Evolutionary conservation across 83 land plant genomes (phyloP).

Genomic region (Picea engelmannii): DNA sequence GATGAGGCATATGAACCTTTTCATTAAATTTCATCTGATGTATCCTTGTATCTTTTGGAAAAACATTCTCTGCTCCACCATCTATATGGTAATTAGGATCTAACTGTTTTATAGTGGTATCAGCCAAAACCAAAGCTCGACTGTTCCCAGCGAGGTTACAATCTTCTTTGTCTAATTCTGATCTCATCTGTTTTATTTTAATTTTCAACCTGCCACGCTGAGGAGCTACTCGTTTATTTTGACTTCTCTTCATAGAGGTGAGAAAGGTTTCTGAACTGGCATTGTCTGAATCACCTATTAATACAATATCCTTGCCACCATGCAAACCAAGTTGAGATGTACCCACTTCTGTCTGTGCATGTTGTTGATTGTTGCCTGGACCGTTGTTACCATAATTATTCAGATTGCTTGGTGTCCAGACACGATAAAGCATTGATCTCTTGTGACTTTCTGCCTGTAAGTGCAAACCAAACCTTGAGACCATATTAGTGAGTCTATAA

Average conservation of each 20-base stretch:
- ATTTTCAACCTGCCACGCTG: constrained; percentile 13
- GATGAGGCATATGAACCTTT: constrained; percentile 14
- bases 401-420: constrained; percentile 65
- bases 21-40: neutral
- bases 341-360: neutral
- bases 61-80: neutral
- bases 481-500: constrained; percentile 57
- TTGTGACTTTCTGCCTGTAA: constrained; percentile 70
- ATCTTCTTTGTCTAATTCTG: neutral
- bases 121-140: constrained; percentile 4
- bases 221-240: constrained; percentile 2
- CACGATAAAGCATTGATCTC: constrained; percentile 58
- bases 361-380: neutral
- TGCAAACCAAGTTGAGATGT: neutral
- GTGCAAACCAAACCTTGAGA: constrained; percentile 65
- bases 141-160: neutral
- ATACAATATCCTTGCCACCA: neutral
- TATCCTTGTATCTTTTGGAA: neutral
- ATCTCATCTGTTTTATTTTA: constrained; percentile 7
- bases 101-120: neutral
- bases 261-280: neutral
- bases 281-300: neutral
- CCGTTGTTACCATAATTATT: constrained; percentile 13
- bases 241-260: neutral
- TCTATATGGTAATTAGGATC: neutral